Evolutionary conservation across 2,329 filamentous ascomycete species (phyloP), one percentile per base, ranked within the genome.

Genomic region (Mycosphaerella sp.): DNA sequence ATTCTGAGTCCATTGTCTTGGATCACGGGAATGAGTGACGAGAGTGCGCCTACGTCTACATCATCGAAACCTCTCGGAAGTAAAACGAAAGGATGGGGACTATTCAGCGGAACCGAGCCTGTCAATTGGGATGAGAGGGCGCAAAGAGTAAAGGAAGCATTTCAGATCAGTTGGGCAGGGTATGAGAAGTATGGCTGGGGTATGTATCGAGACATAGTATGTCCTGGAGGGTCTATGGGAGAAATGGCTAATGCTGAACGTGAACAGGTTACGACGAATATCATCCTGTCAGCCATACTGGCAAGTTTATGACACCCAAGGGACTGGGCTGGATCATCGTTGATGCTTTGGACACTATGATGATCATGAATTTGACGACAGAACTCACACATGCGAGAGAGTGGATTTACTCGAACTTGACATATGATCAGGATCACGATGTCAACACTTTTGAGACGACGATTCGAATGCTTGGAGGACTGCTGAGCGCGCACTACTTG

Each of bases 261-360:
- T 17, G 21, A 3, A 18, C 49, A 64, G 62, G 89, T 30, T 84
- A 84, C 62, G 93, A 98, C 67, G 85, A 93, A 69, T 98, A 87
- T 67, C 82, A 88, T 62, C 93, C 93, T 1, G 72, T 91, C 25
- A 82, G 86, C 5, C 93, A 93, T 67, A 81, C 73, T 14, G 87
- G 89, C 44, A 77, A 76, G 45, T 83, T 93, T 62, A 97, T 98
- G 91, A 84, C 89, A 6, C 79, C 85, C 3, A 83, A 88, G 56
- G 93, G 91, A 21, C 78, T 98, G 71, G 93, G 93, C 27, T 98
- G 94, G 93, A 97, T 97, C 64, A 96, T 98, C 56, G 85, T 98
- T 51, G 93, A 98, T 72, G 84, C 91, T 10, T 75, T 98, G 57
- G 93, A 98, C 70, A 98, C 93, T 0, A 80, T 97, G 78, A 98